Evolutionary conservation across 1,139 yeast species (phyloP).

Genomic region (Debaryomycetaceae sp.): DNA sequence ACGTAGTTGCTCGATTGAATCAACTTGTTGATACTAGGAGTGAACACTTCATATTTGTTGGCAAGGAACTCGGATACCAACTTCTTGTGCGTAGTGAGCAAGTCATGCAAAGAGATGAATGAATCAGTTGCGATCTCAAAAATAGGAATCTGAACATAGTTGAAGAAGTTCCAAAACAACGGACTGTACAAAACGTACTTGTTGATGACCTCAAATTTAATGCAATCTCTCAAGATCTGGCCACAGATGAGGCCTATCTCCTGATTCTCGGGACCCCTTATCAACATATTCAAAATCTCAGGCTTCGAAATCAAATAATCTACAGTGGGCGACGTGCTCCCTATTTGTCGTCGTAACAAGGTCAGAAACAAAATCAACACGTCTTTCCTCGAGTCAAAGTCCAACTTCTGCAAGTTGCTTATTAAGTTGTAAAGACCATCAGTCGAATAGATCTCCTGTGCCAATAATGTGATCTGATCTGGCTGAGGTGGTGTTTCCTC

Average conservation of each 20-base stretch:
- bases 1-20: slow-evolving; percentile 82
- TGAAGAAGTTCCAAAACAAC: slow-evolving; percentile 78
- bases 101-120: slow-evolving; percentile 69
- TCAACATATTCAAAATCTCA: slow-evolving; percentile 56
- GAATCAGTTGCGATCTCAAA: slow-evolving; percentile 93
- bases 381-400: slow-evolving; percentile 87
- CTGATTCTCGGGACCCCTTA: slow-evolving; percentile 66
- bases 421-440: slow-evolving; percentile 67
- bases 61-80: slow-evolving; percentile 68
- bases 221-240: slow-evolving; percentile 78
- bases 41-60: slow-evolving; percentile 54
- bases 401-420: slow-evolving; percentile 57
- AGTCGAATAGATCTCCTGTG: slow-evolving; percentile 72
- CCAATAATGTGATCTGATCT: slow-evolving; percentile 68
- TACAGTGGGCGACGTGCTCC: slow-evolving; percentile 78
- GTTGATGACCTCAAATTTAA: slow-evolving; percentile 73
- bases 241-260: slow-evolving; percentile 79
- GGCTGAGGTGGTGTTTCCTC: slow-evolving; percentile 68
- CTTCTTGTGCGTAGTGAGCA: slow-evolving; percentile 66
- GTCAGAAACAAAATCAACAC: slow-evolving; percentile 72
- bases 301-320: slow-evolving; percentile 72
- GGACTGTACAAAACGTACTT: slow-evolving; percentile 52
- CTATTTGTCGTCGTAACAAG: slow-evolving; percentile 74
- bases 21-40: slow-evolving; percentile 58
- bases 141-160: slow-evolving; percentile 67